Evolutionary conservation across 352 stramenopile genomes (phyloP).

Genomic region (Phytophthora vignae): DNA sequence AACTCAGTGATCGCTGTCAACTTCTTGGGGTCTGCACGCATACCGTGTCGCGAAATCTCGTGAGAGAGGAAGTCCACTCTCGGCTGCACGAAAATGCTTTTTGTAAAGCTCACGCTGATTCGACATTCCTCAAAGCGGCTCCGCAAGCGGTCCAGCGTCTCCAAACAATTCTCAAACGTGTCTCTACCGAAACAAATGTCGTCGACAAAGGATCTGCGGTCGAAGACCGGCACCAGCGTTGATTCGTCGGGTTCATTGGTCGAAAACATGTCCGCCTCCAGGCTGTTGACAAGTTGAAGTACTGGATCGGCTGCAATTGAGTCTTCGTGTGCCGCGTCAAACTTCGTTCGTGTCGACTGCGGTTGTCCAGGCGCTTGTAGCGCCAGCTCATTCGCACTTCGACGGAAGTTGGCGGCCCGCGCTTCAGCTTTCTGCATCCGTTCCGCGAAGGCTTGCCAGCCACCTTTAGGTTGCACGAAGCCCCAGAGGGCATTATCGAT

Average conservation of each 20-base stretch:
- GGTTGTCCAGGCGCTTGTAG: not conserved
- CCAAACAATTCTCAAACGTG: constrained; percentile 9
- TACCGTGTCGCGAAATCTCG: constrained; percentile 4
- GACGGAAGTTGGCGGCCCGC: not conserved
- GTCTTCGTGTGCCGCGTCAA: not conserved
- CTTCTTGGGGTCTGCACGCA: constrained; percentile 21
- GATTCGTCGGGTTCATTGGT: not conserved
- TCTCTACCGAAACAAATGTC: no score
- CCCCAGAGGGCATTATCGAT: not conserved
- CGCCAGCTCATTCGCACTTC: not conserved
- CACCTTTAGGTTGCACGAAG: not conserved
- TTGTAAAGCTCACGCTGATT: constrained; percentile 36
- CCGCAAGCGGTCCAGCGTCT: constrained; percentile 9
- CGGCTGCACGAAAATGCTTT: constrained; percentile 24
- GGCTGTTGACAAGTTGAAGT: not conserved
- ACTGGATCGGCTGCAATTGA: not conserved
- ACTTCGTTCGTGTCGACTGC: not conserved
- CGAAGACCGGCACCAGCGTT: constrained; percentile 1
- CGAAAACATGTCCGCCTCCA: not conserved
- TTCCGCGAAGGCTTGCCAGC: not conserved
- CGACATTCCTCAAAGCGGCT: constrained; percentile 22
- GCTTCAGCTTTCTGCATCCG: not conserved
- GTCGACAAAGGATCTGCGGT: constrained; percentile 10
- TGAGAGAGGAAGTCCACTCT: constrained; percentile 31
- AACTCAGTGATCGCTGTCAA: constrained; percentile 6